Evolutionary conservation across 352 stramenopile genomes (phyloP).

Genomic region (Achlya hypogyna): DNA sequence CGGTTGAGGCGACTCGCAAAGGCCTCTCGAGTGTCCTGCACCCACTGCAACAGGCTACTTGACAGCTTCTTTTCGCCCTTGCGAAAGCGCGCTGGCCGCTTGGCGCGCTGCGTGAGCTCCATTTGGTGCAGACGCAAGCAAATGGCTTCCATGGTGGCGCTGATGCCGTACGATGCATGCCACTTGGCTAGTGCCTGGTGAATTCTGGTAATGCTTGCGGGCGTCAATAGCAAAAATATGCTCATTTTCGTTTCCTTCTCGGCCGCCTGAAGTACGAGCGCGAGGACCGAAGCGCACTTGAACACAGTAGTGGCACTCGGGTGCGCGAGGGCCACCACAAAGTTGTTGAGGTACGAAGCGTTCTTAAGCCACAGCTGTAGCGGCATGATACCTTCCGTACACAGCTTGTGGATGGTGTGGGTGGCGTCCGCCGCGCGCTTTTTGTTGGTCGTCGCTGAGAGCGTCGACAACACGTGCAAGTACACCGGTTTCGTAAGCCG

Average conservation of each 20-base stretch:
- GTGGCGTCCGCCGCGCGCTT: neutral
- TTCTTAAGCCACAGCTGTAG: conserved; percentile 9
- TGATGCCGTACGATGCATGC: conserved; percentile 10
- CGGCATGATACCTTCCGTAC: neutral
- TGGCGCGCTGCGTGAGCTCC: neutral
- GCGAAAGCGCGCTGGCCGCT: no score
- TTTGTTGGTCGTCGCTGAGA: neutral
- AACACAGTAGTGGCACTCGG: neutral
- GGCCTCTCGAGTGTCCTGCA: neutral
- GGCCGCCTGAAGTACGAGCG: neutral
- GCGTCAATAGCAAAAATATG: conserved; percentile 15
- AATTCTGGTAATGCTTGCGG: neutral
- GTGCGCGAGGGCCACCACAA: neutral
- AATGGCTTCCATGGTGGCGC: neutral
- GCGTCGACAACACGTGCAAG: neutral
- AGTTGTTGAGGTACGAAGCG: conserved; percentile 2
- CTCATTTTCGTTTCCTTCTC: neutral
- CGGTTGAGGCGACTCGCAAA: neutral
- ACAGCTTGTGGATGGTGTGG: conserved; percentile 1
- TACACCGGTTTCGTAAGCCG: neutral
- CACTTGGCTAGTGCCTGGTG: conserved; percentile 2
- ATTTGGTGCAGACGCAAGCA: conserved; percentile 8
- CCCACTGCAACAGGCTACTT: neutral
- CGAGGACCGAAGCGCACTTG: conserved; percentile 3
- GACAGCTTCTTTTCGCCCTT: neutral